phyloP scores from a whole-genome alignment of 768 basidiomycete species.

The Xerocomellus amylosporus region DNA sequence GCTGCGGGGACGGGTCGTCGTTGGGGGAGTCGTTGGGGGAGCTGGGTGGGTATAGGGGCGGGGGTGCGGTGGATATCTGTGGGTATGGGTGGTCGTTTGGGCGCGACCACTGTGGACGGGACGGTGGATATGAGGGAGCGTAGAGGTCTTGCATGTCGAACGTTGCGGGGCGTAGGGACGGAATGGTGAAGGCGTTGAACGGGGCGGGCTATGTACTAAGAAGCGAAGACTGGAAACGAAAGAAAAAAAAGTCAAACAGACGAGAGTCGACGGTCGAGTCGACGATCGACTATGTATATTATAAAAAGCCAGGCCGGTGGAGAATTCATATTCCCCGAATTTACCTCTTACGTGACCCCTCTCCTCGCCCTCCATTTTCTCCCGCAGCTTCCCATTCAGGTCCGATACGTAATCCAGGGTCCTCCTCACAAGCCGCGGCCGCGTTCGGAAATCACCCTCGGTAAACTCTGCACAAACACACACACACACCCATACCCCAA shows the following conservation, averaged over 20 bases:
- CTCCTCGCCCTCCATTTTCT: conserved; percentile 32
- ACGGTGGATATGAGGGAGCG: conserved; percentile 39
- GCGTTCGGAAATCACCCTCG: conserved; percentile 41
- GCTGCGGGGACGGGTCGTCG: conserved; percentile 47
- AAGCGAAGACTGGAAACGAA: conserved; percentile 34
- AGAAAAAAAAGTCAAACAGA: conserved; percentile 27
- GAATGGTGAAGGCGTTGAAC: conserved; percentile 35
- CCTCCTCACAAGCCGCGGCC: conserved; percentile 34
- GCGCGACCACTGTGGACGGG: conserved; percentile 43
- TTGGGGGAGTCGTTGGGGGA: conserved; percentile 40
- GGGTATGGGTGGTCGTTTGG: conserved; percentile 34
- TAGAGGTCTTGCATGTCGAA: conserved; percentile 49
- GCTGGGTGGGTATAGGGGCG: conserved; percentile 34
- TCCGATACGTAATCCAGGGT: conserved; percentile 36
- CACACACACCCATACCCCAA: conserved; percentile 21
- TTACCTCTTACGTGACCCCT: conserved; percentile 34
- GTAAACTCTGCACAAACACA: conserved; percentile 29
- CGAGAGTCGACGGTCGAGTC: conserved; percentile 26
- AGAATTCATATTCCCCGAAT: conserved; percentile 40
- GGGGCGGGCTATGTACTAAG: conserved; percentile 31
- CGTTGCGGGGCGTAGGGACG: conserved; percentile 41
- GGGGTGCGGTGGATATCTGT: conserved; percentile 33
- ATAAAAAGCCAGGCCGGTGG: conserved; percentile 38
- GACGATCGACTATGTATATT: conserved; percentile 39
- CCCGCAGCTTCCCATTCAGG: conserved; percentile 29